A percentile compares a stretch with the other conserved stretches of the same genome.
phyloP scores from a whole-genome alignment of 176 grass and related monocot genomes.

The Carex littledalei region DNA sequence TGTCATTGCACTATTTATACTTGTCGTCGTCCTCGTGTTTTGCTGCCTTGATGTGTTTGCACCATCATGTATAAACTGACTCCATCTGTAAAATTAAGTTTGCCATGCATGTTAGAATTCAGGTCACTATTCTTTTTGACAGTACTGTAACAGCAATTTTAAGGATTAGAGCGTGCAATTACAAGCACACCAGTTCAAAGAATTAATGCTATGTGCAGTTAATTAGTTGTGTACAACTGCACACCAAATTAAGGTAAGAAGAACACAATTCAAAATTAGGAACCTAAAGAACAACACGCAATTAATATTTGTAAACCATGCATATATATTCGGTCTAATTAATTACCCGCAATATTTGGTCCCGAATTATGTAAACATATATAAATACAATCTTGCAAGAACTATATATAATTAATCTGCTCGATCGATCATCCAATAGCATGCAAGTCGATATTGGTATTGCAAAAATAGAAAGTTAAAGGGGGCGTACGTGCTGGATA shows the following conservation, averaged over 20 bases:
- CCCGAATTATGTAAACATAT: too few species aligned
- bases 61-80: conserved; percentile 14
- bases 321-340: too few species aligned
- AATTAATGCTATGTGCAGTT: not conserved
- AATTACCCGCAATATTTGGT: too few species aligned
- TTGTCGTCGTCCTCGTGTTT: not conserved
- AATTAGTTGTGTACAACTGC: not conserved
- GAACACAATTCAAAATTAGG: too few species aligned
- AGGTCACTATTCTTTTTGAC: not conserved
- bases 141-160: conserved; percentile 10
- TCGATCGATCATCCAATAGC: too few species aligned
- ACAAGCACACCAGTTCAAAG: not conserved
- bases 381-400: too few species aligned
- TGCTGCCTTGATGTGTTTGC: conserved; percentile 21
- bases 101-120: not conserved
- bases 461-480: not conserved
- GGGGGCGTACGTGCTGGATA: too few species aligned
- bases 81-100: conserved; percentile 34
- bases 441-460: not conserved
- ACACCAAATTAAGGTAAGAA: not conserved
- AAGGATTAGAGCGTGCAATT: not conserved
- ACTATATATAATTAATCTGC: too few species aligned
- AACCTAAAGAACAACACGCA: too few species aligned
- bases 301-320: too few species aligned
- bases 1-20: not conserved